Evolutionary conservation across 139 green algal species (phyloP), one percentile per base, ranked within the genome.

Genomic region (Trebouxia sp.): DNA sequence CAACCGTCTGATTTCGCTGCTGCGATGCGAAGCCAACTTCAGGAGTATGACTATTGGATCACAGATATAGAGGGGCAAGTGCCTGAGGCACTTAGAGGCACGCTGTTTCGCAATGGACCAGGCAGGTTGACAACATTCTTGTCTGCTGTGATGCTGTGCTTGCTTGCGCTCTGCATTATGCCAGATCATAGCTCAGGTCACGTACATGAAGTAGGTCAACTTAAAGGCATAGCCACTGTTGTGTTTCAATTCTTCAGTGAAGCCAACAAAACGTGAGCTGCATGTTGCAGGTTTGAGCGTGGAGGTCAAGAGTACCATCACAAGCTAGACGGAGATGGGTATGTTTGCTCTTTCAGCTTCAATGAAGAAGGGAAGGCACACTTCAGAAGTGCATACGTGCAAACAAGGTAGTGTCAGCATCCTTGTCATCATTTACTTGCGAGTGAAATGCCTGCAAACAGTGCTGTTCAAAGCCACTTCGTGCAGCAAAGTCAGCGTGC

Each of bases 311-410:
- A 9, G 8, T 81, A 89, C 37, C 65, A 30, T 15, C 88, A 93
- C 80, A 83, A 85, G 8, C 84, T 86, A 15, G 90, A 93, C 50
- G 88, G 87, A 0, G 88, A 91, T 24, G 89, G 88, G 3, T 82
- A 90, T 65, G 78, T 91, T 12, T 75, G 22, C n/a, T 22, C 62
- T 10, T 83, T 78, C 48, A 62, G n/a, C 35, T 83, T 83, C 38
- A 35, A 53, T 26, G 30, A 38, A 22, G 48, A 79, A 24, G 66
- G 48, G 10, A 35, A 41, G 14, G 66, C 79, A 24, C 50, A 79
- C 39, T 83, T 83, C 38, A 35, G 11, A 4, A 74, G 43, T 30
- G 24, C 65, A 20, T 83, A 75, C 62, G 79, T 83, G 30, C 66
- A 37, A 0, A 83, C 79, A 11, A 72, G 66, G 79, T 47, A 42